Evolutionary conservation across 2,329 filamentous ascomycete species (phyloP).

Genomic region (Herpotrichia juniperi): DNA sequence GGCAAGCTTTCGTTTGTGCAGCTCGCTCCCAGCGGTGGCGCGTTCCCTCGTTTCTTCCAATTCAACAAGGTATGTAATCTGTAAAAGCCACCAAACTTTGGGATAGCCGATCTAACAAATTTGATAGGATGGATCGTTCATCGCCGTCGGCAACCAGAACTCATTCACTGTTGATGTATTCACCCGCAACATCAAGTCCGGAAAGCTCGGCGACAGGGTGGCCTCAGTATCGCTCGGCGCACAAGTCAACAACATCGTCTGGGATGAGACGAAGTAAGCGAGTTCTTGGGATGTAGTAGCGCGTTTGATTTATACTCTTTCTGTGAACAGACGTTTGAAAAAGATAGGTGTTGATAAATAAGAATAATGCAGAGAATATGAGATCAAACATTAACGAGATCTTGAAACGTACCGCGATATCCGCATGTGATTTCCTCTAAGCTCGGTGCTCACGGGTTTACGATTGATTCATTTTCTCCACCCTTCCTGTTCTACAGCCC

Average conservation of each 20-base stretch:
- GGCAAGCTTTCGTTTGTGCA: conserved; percentile 64
- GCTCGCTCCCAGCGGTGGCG: conserved; percentile 68
- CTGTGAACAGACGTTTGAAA: not conserved
- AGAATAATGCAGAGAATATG: not conserved
- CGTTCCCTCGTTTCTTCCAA: conserved; percentile 70
- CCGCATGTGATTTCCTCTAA: not conserved
- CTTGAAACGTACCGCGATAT: not conserved
- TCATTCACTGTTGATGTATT: conserved; percentile 67
- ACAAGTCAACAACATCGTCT: conserved; percentile 44
- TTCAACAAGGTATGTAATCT: conserved; percentile 65
- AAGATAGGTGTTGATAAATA: not conserved
- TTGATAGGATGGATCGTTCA: conserved; percentile 61
- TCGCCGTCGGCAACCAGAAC: conserved; percentile 70
- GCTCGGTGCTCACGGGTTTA: no score
- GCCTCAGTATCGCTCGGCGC: conserved; percentile 36
- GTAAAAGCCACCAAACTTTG: not conserved
- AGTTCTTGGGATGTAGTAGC: not conserved
- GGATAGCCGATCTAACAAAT: not conserved
- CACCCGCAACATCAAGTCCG: conserved; percentile 63
- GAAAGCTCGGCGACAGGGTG: conserved; percentile 60
- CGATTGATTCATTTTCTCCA: conserved; percentile 42
- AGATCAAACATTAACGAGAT: conserved; percentile 1
- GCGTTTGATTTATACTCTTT: not conserved
- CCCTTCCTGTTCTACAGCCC: conserved; percentile 66
- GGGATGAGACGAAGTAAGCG: conserved; percentile 13